Conservation (phyloP, 805 yeast species). For the Wickerhamiella domercqiae region DNA sequence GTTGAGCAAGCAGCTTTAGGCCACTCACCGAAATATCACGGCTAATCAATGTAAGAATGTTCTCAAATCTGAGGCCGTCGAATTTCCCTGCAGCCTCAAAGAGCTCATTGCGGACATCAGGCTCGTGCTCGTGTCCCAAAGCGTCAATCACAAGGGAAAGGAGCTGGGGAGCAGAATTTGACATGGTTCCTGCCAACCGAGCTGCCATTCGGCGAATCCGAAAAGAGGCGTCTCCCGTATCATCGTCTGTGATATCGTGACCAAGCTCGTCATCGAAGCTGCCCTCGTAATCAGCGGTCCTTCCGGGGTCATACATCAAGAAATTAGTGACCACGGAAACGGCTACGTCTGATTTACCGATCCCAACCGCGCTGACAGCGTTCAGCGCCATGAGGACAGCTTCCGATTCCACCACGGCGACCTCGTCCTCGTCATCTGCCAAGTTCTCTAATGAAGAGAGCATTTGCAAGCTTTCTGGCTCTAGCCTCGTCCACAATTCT, state of each 20-base stretch:
- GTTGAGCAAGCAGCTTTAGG: no score
- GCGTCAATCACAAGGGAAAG: not conserved
- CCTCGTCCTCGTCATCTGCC: not conserved
- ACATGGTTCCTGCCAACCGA: not conserved
- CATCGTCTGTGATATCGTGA: not conserved
- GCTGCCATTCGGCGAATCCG: not conserved
- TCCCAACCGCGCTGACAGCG: not conserved
- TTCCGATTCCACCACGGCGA: not conserved
- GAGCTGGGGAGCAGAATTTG: not conserved
- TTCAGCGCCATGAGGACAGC: not conserved
- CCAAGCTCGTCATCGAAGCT: not conserved
- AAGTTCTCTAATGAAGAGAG: no score
- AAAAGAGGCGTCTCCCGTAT: not conserved
- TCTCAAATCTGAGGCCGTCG: no score
- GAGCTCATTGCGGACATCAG: not conserved
- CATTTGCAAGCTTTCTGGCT: not conserved
- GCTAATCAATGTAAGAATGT: no score
- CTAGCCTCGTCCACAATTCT: not conserved
- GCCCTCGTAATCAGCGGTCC: not conserved
- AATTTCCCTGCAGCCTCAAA: no score
- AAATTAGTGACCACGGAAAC: not conserved
- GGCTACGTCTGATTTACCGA: not conserved
- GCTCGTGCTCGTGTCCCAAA: not conserved
- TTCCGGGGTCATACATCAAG: not conserved
- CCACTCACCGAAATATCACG: no score